phyloP scores from a whole-genome alignment of 192 early-diverging fungal species.

The Podila horticola region DNA sequence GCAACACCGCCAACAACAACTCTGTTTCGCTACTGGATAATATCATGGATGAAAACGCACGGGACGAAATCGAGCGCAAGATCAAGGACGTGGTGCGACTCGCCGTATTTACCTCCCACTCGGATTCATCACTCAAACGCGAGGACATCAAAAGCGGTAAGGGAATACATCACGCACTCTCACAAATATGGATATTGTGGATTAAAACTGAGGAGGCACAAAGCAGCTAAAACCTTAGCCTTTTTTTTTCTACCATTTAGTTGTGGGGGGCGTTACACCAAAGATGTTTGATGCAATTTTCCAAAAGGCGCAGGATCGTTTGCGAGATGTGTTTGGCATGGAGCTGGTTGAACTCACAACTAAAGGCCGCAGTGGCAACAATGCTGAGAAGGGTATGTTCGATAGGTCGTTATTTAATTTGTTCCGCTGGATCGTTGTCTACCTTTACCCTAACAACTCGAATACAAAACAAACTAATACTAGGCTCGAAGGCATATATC shows the following conservation, averaged over 20 bases:
- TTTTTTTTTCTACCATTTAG: conserved; percentile 21
- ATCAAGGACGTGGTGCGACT: conserved; percentile 71
- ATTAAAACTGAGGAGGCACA: no score
- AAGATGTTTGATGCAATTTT: conserved; percentile 60
- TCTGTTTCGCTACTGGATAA: background rate
- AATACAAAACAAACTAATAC: conserved; percentile 2
- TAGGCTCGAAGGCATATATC: conserved; percentile 52
- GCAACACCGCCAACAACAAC: background rate
- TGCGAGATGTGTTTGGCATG: conserved; percentile 71
- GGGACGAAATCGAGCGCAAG: conserved; percentile 64
- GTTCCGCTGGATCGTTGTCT: background rate
- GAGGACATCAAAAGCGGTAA: conserved; percentile 76
- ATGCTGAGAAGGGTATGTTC: conserved; percentile 28
- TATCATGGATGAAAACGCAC: background rate
- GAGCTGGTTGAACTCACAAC: conserved; percentile 64
- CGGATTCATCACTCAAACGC: conserved; percentile 56
- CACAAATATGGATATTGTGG: no score
- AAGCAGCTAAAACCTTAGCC: no score
- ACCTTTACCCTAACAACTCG: background rate
- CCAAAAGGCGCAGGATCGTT: conserved; percentile 54
- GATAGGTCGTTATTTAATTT: background rate
- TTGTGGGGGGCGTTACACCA: conserved; percentile 56
- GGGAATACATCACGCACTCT: background rate
- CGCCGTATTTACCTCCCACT: conserved; percentile 66
- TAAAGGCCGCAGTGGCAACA: conserved; percentile 33